Evolutionary conservation across 306 rosid genomes (phyloP).

Genomic region (Trifolium pratense): DNA sequence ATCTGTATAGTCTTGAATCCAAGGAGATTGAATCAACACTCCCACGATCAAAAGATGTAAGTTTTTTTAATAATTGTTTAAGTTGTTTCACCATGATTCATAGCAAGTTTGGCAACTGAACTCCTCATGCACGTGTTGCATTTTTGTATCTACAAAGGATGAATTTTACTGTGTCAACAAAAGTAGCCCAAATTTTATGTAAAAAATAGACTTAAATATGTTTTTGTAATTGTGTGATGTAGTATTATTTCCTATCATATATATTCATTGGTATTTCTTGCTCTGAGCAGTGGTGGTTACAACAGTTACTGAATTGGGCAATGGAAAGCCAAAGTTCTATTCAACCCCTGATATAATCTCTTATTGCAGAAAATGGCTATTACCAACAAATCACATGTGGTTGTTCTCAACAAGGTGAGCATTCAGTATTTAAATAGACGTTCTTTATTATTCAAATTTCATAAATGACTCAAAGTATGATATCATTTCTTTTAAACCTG

Average conservation of each 20-base stretch:
- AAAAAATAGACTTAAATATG: background rate
- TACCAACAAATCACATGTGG: slow-evolving; percentile 95
- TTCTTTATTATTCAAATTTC: too few species aligned
- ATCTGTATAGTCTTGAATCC: too few species aligned
- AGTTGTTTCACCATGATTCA: too few species aligned
- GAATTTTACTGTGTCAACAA: background rate
- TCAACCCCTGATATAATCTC: slow-evolving; percentile 93
- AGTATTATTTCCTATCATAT: slow-evolving; percentile 32
- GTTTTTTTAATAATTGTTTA: too few species aligned
- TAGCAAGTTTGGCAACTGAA: too few species aligned
- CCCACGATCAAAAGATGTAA: too few species aligned
- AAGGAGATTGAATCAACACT: too few species aligned
- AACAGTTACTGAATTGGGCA: slow-evolving; percentile 88
- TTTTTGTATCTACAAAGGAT: slow-evolving; percentile 14
- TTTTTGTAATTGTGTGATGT: background rate
- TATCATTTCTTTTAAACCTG: too few species aligned
- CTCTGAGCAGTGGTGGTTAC: slow-evolving; percentile 86
- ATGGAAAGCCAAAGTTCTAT: slow-evolving; percentile 87
- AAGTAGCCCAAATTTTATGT: slow-evolving; percentile 4
- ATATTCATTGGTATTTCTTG: slow-evolving; percentile 38
- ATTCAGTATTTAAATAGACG: too few species aligned
- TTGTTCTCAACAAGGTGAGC: too few species aligned
- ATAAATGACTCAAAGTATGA: too few species aligned
- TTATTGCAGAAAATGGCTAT: slow-evolving; percentile 93
- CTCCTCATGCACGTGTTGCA: too few species aligned